phyloP scores from a whole-genome alignment of 2,329 filamentous ascomycete species.

The Seiridium cupressi region DNA sequence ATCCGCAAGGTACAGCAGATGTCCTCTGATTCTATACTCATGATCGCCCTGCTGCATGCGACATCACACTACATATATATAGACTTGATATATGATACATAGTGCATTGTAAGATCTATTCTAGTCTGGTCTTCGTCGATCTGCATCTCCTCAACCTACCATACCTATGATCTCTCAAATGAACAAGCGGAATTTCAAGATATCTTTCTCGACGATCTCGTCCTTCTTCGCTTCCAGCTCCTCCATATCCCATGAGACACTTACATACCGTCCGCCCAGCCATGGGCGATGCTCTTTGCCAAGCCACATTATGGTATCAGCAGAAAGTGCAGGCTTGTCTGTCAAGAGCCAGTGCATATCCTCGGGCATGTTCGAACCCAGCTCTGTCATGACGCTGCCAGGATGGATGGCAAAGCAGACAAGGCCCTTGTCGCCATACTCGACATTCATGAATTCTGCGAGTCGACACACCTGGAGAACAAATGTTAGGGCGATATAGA shows the following conservation, averaged over 20 bases:
- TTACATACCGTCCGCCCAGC: conserved; percentile 22
- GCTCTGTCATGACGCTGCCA: conserved; percentile 42
- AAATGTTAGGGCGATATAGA: no score
- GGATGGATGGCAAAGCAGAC: conserved; percentile 43
- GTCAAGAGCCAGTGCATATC: conserved; percentile 13
- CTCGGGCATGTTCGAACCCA: conserved; percentile 28
- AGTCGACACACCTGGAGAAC: conserved; percentile 26
- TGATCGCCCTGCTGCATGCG: no score
- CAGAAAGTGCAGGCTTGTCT: conserved; percentile 24
- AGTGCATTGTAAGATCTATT: no score
- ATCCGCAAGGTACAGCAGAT: no score
- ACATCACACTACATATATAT: no score
- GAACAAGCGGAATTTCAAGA: conserved; percentile 20
- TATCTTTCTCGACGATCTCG: conserved; percentile 19
- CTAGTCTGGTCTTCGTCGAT: no score
- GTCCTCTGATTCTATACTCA: no score
- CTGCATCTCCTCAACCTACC: no score
- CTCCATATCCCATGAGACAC: conserved; percentile 23
- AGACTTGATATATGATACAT: no score
- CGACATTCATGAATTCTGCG: conserved; percentile 39
- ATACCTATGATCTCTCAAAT: neutral
- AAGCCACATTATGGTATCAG: conserved; percentile 16
- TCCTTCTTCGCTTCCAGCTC: conserved; percentile 22
- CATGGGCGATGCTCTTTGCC: conserved; percentile 14
- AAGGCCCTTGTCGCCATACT: conserved; percentile 40